Base-by-base conservation (phyloP, 805 yeast genomes). In the Candida insectalens region DNA sequence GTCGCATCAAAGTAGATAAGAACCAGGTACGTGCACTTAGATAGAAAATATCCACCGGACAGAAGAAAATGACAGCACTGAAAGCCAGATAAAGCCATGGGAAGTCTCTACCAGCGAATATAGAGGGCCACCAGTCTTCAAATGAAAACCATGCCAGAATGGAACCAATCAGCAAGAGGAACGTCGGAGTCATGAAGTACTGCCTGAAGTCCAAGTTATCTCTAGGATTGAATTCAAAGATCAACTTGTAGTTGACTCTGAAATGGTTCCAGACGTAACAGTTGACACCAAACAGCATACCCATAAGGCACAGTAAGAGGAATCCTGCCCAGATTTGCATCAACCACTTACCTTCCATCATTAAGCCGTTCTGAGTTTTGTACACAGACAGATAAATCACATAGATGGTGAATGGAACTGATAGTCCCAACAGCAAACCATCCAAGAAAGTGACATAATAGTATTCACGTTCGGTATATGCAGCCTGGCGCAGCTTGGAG, bases 281-380 rank as follows among this genome's bases (percentile, higher is more conserved):
- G 50, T 83, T 76, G 29, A 82, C 37, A 10, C 78, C 77, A 50
- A 88, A 77, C 2, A 84, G 58, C 17, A 77, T 44, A 5, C 75
- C 59, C 48, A 80, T 68, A n/a, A 88, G 42, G 21, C 68, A 61
- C 4, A 78, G 53, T 38, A 87, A 47, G 44, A 85, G 70, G 54
- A 85, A 87, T 1, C 97, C 97, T 6, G 80, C 96, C 95, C 96
- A 92, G 3, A 92, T 66, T 47, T 94, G 97, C 27, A 89, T 55
- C 36, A 89, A 49, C 38, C 60, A 77, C 29, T 55, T 60, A 0
- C 78, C 82, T 40, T 78, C 81, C 0, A 74, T 72, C 3, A 73
- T 51, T 1, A 50, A 51, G 0, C 66, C 62, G 4, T 37, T 39
- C 1, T 61, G 10, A 0, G 66, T 62, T 13, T 61, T 53, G 10